Base-by-base conservation (phyloP, 2,329 filamentous ascomycete species). In the Curvularia verruculosa region DNA sequence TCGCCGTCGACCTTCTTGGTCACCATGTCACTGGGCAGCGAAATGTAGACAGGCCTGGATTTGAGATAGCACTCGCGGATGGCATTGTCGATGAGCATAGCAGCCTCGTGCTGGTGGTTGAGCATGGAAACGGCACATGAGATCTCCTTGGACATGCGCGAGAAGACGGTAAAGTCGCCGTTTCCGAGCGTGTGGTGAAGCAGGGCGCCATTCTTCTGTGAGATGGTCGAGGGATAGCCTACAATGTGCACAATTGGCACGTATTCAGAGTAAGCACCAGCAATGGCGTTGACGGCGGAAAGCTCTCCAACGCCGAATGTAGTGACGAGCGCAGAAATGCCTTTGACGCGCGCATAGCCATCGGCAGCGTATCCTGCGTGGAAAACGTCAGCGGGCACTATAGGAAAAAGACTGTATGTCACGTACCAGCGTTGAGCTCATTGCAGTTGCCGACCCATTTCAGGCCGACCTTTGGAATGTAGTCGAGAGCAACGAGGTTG, bases 1-100 rank as follows among this genome's bases (percentile, higher is more conserved):
- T 85, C 83, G 34, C 90, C 91, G 71, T 94, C 88, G 23, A 96
- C 80, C 77, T 93, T 90, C 73, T 87, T 85, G 65, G 87, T 80
- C 9, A 90, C 87, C 82, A 95, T 89, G 72, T 96, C 91, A 15
- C 89, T 91, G 2, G 92, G 91, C 8, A 96, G 81, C 72, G 88
- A 88, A 66, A 96, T 87, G 77, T 96, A 96, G 48, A 96, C 90
- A 2, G 92, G 92, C 19, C 89, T 84, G 59, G 88, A 91, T 54
- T 85, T 82, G 43, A 91, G 77, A 79, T 85, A 91, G 74, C 91
- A 95, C 76, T 92, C 83, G 29, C 85, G 84, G 26, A 96, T 83
- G 3, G 89, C 86, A 67, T 90, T 83, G 73, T 96, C 92, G 65
- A 96, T 93, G 68, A 92, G 85, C 13, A 82, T 80, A 9, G 91